Conservation (phyloP, 129 eudicot genomes). For the Lonicera japonica region DNA sequence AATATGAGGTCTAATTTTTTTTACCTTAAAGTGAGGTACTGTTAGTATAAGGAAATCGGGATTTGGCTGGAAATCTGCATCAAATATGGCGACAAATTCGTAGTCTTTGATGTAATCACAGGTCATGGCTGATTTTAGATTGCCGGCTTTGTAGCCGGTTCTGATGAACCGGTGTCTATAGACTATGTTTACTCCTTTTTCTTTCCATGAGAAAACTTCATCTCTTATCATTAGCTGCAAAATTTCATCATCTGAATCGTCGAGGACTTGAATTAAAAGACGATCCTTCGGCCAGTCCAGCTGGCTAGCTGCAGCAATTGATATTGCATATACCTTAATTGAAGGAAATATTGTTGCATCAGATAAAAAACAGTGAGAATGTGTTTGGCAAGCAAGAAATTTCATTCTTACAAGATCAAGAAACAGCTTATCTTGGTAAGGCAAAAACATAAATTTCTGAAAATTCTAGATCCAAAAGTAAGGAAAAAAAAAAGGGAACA, state of each 20-base stretch:
- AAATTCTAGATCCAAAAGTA: no score
- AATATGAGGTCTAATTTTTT: background rate
- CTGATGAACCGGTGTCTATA: conserved; percentile 72
- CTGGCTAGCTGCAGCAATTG: conserved; percentile 70
- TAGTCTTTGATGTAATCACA: conserved; percentile 86
- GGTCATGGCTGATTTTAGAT: conserved; percentile 85
- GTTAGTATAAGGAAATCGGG: conserved; percentile 69
- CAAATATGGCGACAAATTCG: conserved; percentile 81
- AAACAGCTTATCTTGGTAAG: no score
- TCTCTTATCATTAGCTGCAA: conserved; percentile 53
- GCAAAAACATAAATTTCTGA: no score
- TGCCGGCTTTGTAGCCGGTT: conserved; percentile 92
- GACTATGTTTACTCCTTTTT: conserved; percentile 66
- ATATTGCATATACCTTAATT: conserved; percentile 63
- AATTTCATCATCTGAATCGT: conserved; percentile 81
- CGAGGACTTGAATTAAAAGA: conserved; percentile 67
- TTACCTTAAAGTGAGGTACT: conserved; percentile 82
- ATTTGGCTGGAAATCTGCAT: conserved; percentile 86
- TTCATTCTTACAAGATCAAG: no score
- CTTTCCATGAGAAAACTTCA: conserved; percentile 57
- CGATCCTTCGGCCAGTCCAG: conserved; percentile 90
- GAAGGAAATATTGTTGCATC: background rate
- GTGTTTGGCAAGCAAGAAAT: background rate
- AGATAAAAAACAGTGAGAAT: background rate
- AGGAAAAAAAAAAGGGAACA: no score